Base-by-base conservation (phyloP, 164 flowering plant genomes). In the Echeveria elegans region DNA sequence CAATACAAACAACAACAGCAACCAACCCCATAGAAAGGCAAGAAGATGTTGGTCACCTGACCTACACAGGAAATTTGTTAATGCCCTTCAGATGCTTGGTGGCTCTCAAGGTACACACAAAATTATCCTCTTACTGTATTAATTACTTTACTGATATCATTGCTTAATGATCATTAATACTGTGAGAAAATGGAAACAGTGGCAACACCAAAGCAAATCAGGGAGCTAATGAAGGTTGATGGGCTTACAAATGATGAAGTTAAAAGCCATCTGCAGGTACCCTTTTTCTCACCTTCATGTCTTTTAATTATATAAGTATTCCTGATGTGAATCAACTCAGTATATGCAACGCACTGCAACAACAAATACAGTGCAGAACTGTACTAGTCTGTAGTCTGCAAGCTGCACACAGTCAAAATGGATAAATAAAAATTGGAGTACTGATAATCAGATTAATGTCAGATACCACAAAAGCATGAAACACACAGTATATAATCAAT, bases 161-260 rank as follows among this genome's bases (percentile, higher is more conserved):
- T 38, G 2, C 60, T 68, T 56, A 32, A n/a, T n/a, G n/a, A n/a
- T n/a, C n/a, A n/a, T n/a, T n/a, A n/a, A n/a, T n/a, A n/a, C n/a
- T n/a, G n/a, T n/a, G n/a, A n/a, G n/a, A n/a, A n/a, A n/a, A n/a
- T n/a, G n/a, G n/a, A n/a, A 15, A 74, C 89, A 94, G 99, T 88
- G 66, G 99, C 99, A 53, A 94, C 98, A 9, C 98, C 98, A 43
- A 94, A 94, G 70, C 98, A 94, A 80, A 94, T 94, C 71, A 85
- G 98, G 66, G 99, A 94, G 81, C 72, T 94, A 67, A 94, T 94
- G 97, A 94, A 91, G 85, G 97, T 94, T 72, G 99, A 91, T 64
- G 99, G 99, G 48, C 81, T 94, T 78, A 94, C 99, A 71, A 94
- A 91, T 80, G 99, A 94, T 80, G 99, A 94, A 84, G 99, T 94